Percentiles rank a stretch among this genome's conserved stretches.
Conservation (phyloP, 140 eudicot genomes). For the Erigeron philadelphicus region DNA sequence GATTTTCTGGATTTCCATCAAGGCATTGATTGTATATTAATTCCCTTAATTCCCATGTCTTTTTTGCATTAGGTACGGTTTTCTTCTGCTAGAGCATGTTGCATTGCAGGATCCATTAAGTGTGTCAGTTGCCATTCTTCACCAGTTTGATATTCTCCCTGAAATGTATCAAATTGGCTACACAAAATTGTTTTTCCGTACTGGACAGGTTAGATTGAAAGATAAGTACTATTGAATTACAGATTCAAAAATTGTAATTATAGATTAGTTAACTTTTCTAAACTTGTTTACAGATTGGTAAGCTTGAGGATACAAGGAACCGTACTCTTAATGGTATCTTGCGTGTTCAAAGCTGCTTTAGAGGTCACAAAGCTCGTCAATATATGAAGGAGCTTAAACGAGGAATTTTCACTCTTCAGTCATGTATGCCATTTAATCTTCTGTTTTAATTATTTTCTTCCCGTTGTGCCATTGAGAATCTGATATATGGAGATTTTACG, state of each 20-base stretch:
- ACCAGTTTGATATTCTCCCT: conserved; percentile 75
- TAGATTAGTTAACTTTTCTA: background rate
- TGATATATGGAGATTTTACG: background rate
- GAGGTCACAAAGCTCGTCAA: conserved; percentile 92
- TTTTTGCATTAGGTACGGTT: conserved; percentile 62
- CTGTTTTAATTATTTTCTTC: background rate
- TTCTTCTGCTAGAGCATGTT: conserved; percentile 68
- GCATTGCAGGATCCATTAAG: conserved; percentile 76
- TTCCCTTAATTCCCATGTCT: background rate
- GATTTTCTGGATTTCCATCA: background rate
- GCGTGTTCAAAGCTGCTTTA: conserved; percentile 90
- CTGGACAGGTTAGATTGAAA: conserved; percentile 71
- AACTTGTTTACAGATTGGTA: conserved; percentile 53
- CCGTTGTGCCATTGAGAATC: background rate
- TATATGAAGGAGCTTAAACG: conserved; percentile 42
- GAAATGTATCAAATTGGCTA: conserved; percentile 98
- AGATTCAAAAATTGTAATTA: background rate
- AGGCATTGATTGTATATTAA: background rate
- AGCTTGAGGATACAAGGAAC: conserved; percentile 88
- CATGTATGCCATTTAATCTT: conserved; percentile 41
- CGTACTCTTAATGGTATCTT: conserved; percentile 87
- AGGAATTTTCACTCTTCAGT: conserved; percentile 64
- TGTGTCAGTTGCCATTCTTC: conserved; percentile 84
- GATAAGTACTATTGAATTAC: background rate
- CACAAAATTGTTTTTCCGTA: conserved; percentile 78